Conservation (phyloP, 495 filamentous ascomycete genomes). For the Neurospora sp. region DNA sequence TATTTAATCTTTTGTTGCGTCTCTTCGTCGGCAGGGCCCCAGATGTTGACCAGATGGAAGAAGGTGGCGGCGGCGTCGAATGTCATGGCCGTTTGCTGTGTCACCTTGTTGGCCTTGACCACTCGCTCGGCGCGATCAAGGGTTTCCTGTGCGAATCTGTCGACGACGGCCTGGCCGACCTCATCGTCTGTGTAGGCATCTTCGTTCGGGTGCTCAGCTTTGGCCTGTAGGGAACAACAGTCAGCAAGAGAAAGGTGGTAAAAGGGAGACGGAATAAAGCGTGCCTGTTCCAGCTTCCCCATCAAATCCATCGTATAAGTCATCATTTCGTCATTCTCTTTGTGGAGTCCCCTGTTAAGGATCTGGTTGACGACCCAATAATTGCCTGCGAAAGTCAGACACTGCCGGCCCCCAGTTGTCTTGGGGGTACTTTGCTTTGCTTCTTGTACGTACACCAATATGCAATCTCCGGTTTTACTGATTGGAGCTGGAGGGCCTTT, state of each 20-base stretch:
- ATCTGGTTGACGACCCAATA: conserved; percentile 93
- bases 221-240: conserved; percentile 43
- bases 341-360: conserved; percentile 68
- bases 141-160: conserved; percentile 84
- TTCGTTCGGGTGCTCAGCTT: conserved; percentile 42
- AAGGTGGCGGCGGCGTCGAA: conserved; percentile 88
- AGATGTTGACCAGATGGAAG: conserved; percentile 77
- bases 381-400: conserved; percentile 49
- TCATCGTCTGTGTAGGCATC: conserved; percentile 70
- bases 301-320: conserved; percentile 73
- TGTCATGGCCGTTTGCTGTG: conserved; percentile 88
- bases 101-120: conserved; percentile 73
- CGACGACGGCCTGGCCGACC: conserved; percentile 81
- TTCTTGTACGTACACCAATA: conserved; percentile 74
- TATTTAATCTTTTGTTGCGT: conserved; percentile 82
- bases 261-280: background rate
- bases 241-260: background rate
- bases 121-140: conserved; percentile 75
- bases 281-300: conserved; percentile 82
- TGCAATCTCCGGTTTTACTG: conserved; percentile 70
- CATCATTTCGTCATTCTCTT: conserved; percentile 59
- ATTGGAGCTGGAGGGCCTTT: conserved; percentile 76
- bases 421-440: background rate
- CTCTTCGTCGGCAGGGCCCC: conserved; percentile 65
- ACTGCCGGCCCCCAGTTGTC: background rate